These are phyloP conservation scores for Isoetes taiwanensis DNA, from an alignment of 75 land plant species.

Conservation along the genomic window DNA sequence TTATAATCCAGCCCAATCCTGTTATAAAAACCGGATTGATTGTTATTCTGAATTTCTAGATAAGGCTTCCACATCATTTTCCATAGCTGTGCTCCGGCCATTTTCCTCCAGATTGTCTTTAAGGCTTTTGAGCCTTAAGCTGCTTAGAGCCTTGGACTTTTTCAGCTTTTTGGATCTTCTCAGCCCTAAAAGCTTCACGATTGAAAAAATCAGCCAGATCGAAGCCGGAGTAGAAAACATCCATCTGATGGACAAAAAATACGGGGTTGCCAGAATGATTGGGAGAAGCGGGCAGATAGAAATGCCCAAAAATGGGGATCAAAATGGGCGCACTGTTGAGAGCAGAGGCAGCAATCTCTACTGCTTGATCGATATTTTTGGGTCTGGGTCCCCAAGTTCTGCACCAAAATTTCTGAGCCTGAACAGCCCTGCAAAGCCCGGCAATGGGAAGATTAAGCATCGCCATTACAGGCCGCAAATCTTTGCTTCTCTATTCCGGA, in stretches of 20 bases:
- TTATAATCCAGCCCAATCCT: too few species aligned
- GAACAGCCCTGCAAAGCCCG: background rate
- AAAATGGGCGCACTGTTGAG: background rate
- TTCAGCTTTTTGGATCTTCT: too few species aligned
- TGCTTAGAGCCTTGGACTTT: too few species aligned
- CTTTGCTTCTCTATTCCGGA: background rate
- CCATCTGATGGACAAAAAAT: background rate
- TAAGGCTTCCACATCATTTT: too few species aligned
- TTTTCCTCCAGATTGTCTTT: too few species aligned
- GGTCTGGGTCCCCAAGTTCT: background rate
- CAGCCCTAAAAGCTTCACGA: background rate
- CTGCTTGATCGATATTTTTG: background rate
- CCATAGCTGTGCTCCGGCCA: too few species aligned
- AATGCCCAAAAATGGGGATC: background rate
- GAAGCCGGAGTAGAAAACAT: background rate
- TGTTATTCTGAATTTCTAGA: too few species aligned
- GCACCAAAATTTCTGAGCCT: background rate
- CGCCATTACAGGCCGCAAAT: background rate
- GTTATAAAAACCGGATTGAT: too few species aligned
- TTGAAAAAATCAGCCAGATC: conserved; percentile 1
- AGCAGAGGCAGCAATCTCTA: background rate
- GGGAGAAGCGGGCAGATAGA: background rate
- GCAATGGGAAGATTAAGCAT: background rate
- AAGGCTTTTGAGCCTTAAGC: too few species aligned
- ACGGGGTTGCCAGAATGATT: conserved; percentile 1